Percentiles rank a stretch among this genome's conserved stretches.
These are phyloP conservation scores for Bryoglossum gracile DNA, from an alignment of 495 filamentous ascomycete species.

Conservation along the genomic window DNA sequence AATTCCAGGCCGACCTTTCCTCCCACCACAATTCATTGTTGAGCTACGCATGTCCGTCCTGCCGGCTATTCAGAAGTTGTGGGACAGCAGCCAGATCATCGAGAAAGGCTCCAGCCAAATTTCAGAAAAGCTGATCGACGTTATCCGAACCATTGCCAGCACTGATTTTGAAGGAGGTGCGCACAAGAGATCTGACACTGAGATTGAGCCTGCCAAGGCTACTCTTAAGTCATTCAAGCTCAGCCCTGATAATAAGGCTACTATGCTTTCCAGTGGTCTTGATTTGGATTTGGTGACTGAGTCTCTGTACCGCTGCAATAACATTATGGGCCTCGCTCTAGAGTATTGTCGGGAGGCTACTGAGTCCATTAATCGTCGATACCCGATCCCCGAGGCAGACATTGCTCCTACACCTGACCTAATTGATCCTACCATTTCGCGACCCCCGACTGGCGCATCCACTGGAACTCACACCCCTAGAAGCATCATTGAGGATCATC, in stretches of 20 bases:
- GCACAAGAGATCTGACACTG: constrained; percentile 50
- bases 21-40: constrained; percentile 71
- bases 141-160: constrained; percentile 71
- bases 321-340: constrained; percentile 46
- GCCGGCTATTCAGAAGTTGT: constrained; percentile 70
- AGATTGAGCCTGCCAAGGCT: constrained; percentile 24
- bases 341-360: constrained; percentile 64
- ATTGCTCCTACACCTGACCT: constrained; percentile 15
- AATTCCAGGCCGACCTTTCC: constrained; percentile 52
- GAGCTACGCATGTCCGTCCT: constrained; percentile 78
- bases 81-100: constrained; percentile 74
- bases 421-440: constrained; percentile 6
- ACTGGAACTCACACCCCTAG: constrained; percentile 15
- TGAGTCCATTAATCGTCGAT: constrained; percentile 38
- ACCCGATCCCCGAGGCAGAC: constrained; percentile 55
- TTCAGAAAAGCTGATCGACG: constrained; percentile 73
- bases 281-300: constrained; percentile 60
- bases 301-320: constrained; percentile 75
- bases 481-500: constrained; percentile 16
- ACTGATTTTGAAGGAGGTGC: constrained; percentile 68
- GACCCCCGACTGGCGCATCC: constrained; percentile 17
- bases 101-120: constrained; percentile 70
- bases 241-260: constrained; percentile 37
- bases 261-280: constrained; percentile 41
- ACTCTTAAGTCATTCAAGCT: constrained; percentile 34